A percentile compares a stretch with the other conserved stretches of the same genome.
Evolutionary conservation across 2,329 filamentous ascomycete species (phyloP).

Genomic region (Bipolaris cookei): DNA sequence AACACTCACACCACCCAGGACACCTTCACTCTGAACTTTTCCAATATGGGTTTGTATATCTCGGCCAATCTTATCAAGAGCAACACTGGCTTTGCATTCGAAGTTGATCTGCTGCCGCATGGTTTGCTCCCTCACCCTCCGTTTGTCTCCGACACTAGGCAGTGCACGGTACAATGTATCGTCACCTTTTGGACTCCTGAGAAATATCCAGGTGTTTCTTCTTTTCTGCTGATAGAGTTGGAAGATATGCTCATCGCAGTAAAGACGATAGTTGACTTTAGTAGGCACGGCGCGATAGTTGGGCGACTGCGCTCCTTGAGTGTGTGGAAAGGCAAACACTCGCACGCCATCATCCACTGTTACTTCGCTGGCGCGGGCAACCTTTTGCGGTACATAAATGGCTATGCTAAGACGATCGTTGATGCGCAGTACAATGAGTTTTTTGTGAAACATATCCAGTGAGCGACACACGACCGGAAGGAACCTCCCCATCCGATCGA

Average conservation of each 20-base stretch:
- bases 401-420: constrained; percentile 50
- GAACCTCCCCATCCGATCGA: constrained; percentile 49
- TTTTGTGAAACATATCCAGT: constrained; percentile 50
- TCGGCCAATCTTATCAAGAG: constrained; percentile 49
- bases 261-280: constrained; percentile 49
- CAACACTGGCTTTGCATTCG: constrained; percentile 47
- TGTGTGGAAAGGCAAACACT: constrained; percentile 51
- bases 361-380: constrained; percentile 43
- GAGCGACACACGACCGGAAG: constrained; percentile 38
- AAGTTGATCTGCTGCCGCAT: constrained; percentile 35
- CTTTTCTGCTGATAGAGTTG: constrained; percentile 49
- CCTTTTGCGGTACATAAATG: constrained; percentile 50
- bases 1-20: constrained; percentile 47
- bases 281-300: constrained; percentile 48
- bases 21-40: constrained; percentile 46
- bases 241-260: constrained; percentile 46
- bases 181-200: constrained; percentile 40
- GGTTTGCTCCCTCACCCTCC: constrained; percentile 33
- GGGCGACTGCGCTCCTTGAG: constrained; percentile 43
- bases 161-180: constrained; percentile 40
- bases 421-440: constrained; percentile 48
- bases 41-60: constrained; percentile 50
- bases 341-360: constrained; percentile 46
- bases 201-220: constrained; percentile 50
- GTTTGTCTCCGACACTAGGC: constrained; percentile 28